These are phyloP conservation scores for Podospora bellae-mahoneyi DNA, from an alignment of 495 filamentous ascomycete genomes.

Conservation along the genomic window DNA sequence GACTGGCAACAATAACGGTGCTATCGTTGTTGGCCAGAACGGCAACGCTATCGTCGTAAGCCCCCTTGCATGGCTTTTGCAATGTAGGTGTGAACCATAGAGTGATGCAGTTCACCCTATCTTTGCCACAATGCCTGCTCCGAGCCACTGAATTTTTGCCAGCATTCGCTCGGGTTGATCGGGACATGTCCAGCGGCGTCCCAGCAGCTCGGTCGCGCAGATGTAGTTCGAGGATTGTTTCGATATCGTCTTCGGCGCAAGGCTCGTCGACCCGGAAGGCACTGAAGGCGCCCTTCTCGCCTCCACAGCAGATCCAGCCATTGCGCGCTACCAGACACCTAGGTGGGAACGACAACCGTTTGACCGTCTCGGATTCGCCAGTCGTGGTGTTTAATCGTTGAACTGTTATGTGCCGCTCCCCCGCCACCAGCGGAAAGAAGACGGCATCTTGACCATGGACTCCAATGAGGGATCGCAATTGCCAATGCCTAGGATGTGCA, in stretches of 20 bases:
- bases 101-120: conserved; percentile 56
- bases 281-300: conserved; percentile 79
- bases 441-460: conserved; percentile 69
- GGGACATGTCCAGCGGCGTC: conserved; percentile 24
- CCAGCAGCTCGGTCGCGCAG: conserved; percentile 52
- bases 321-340: conserved; percentile 78
- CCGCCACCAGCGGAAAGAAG: conserved; percentile 72
- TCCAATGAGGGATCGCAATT: conserved; percentile 87
- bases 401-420: conserved; percentile 50
- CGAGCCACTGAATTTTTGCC: conserved; percentile 38
- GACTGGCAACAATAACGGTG: conserved; percentile 73
- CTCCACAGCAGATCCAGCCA: conserved; percentile 88
- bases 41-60: conserved; percentile 46
- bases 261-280: conserved; percentile 60
- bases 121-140: conserved; percentile 43
- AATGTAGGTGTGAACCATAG: conserved; percentile 47
- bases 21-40: conserved; percentile 78
- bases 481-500: conserved; percentile 67
- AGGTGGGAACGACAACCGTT: conserved; percentile 74
- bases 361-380: conserved; percentile 69
- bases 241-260: conserved; percentile 29
- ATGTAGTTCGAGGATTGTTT: conserved; percentile 40
- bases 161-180: conserved; percentile 30
- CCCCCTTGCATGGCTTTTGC: conserved; percentile 24
- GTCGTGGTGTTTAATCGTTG: conserved; percentile 69